phyloP scores from a whole-genome alignment of 73 alveolate genomes.

The Paramecium caudatum region DNA sequence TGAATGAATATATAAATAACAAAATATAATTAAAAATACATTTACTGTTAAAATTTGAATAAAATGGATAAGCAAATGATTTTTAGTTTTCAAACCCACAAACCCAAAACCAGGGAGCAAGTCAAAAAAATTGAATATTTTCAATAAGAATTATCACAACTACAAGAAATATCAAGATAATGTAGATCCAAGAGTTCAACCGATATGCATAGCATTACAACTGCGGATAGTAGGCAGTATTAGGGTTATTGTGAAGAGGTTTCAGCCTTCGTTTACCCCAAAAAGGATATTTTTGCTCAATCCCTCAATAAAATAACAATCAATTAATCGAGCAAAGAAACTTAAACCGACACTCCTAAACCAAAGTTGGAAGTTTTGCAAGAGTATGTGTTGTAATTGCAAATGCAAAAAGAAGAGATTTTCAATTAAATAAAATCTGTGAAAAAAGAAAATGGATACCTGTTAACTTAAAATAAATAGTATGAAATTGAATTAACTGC shows the following conservation, averaged over 20 bases:
- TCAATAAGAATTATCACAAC: constrained; percentile 43
- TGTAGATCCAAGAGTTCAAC: constrained; percentile 60
- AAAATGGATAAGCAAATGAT: constrained; percentile 55
- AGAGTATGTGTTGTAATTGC: constrained; percentile 6
- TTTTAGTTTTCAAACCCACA: constrained; percentile 39
- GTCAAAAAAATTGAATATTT: constrained; percentile 39
- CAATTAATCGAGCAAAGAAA: constrained; percentile 14
- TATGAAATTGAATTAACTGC: constrained; percentile 42
- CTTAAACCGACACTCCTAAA: constrained; percentile 15
- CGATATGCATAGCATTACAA: constrained; percentile 38
- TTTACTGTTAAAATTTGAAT: constrained; percentile 50
- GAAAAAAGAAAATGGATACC: constrained; percentile 26
- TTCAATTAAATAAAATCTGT: not conserved
- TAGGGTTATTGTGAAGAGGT: constrained; percentile 46
- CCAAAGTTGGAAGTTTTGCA: constrained; percentile 24
- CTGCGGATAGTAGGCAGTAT: constrained; percentile 57
- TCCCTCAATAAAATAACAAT: constrained; percentile 50
- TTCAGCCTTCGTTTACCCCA: constrained; percentile 8
- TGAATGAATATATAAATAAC: not conserved
- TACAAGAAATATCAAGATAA: not conserved
- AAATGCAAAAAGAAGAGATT: constrained; percentile 26
- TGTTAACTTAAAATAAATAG: not conserved
- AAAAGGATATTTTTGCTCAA: constrained; percentile 28
- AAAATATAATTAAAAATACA: not conserved
- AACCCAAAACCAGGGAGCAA: constrained; percentile 43